These are phyloP conservation scores for Nitzschia palea DNA, from an alignment of 108 stramenopile species.

Conservation along the genomic window DNA sequence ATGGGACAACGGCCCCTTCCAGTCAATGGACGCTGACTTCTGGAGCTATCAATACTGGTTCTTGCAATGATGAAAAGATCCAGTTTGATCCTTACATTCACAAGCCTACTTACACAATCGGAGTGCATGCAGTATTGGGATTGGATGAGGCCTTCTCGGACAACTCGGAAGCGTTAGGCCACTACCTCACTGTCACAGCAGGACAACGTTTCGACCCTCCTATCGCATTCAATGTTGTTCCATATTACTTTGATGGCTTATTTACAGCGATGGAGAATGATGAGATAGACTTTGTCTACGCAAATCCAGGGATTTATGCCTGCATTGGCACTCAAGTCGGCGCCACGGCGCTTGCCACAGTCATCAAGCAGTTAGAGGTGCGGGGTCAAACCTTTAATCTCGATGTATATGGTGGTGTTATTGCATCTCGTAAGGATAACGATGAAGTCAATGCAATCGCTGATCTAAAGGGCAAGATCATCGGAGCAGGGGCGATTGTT, in stretches of 20 bases:
- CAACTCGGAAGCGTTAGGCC: constrained; percentile 8
- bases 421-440: constrained; percentile 7
- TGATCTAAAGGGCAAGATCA: constrained; percentile 29
- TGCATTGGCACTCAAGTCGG: constrained; percentile 11
- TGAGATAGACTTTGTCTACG: constrained; percentile 16
- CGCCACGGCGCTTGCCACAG: constrained; percentile 1
- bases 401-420: constrained; percentile 16
- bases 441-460: constrained; percentile 12
- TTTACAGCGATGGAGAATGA: constrained; percentile 5
- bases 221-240: constrained; percentile 5
- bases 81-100: constrained; percentile 8
- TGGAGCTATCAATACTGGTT: no score
- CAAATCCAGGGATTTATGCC: constrained; percentile 14
- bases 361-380: background rate
- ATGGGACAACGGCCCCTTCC: no score
- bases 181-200: constrained; percentile 20
- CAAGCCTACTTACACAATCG: constrained; percentile 22
- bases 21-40: no score
- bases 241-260: background rate
- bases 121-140: constrained; percentile 34
- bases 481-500: constrained; percentile 29
- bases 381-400: constrained; percentile 6
- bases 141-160: constrained; percentile 22
- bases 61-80: background rate
- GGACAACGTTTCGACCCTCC: constrained; percentile 18